Evolutionary conservation across 2,329 filamentous ascomycete genomes (phyloP), one percentile per base, ranked within the genome.

Genomic region (Capronia epimyces): DNA sequence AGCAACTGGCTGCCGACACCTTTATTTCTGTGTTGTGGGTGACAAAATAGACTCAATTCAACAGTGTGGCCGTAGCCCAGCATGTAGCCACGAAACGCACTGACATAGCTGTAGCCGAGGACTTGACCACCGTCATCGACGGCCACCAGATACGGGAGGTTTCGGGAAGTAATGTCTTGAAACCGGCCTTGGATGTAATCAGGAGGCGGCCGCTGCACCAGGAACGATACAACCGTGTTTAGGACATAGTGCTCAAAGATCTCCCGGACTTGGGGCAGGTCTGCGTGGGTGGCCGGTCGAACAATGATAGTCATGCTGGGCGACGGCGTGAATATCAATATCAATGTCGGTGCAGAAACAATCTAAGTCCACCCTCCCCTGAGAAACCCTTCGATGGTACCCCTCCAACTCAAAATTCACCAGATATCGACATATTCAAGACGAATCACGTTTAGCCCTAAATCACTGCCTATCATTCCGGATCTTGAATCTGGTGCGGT

Each of bases 11-110:
- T 62, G 3, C 70, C 70, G 25, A 71, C 58, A 2, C 66, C 65
- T 15, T 55, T 59, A 1, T 55, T 59, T 12, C 58, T 63, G 37
- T 70, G 52, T 0, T 65, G 62, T 1, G 65, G 67, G 50, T 68
- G 67, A 41, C 69, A 64, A 50, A 70, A 71, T 10, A 72, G 57
- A 1, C 64, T 65, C 5, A 72, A 57, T 52, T 73, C 70, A 7
- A 70, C 69, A 0, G 69, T 70, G 6, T 69, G 63, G 10, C 63
- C 66, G 52, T 72, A 72, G 1, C 66, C 66, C 16, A 65, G 55
- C 59, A 68, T 61, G 21, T 60, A 58, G 3, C 62, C 64, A 2
- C 68, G 64, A 48, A 69, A 73, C 2, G 64, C 63, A 4, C 64
- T 64, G 21, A 65, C 62, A 29, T 64, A 71, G 24, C 63, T 55